phyloP scores from a whole-genome alignment of 2,329 filamentous ascomycete species.

The Colletotrichum sublineola region DNA sequence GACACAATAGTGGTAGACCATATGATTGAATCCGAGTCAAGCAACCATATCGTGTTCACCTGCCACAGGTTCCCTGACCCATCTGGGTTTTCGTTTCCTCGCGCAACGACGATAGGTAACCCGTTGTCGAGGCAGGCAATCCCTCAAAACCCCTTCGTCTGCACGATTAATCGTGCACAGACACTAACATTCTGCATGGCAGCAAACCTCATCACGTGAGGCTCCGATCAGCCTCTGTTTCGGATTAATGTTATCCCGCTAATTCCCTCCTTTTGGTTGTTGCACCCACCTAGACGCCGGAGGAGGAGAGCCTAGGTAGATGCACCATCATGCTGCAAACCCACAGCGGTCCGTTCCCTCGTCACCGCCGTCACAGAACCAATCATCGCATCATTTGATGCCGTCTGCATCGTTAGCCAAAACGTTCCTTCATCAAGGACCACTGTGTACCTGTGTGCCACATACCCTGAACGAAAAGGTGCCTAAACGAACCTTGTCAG shows the following conservation, averaged over 20 bases:
- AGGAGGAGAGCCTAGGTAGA: no score
- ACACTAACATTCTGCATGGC: no score
- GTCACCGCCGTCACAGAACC: slow-evolving; percentile 10
- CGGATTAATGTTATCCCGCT: not conserved
- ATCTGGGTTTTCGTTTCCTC: not conserved
- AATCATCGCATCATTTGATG: slow-evolving; percentile 13
- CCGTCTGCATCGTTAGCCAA: not conserved
- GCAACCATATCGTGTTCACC: not conserved
- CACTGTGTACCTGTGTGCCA: not conserved
- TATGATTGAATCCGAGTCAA: not conserved
- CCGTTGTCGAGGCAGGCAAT: no score
- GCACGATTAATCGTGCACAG: not conserved
- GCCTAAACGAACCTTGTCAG: slow-evolving; percentile 9
- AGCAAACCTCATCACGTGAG: not conserved
- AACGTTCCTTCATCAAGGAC: not conserved
- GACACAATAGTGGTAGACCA: not conserved
- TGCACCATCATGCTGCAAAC: not conserved
- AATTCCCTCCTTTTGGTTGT: no score
- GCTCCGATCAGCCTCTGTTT: accelerated
- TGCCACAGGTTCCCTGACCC: slow-evolving; percentile 10
- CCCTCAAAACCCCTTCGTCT: no score
- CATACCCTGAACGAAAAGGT: not conserved
- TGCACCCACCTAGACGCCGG: no score
- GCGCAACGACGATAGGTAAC: no score
- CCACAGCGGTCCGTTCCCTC: not conserved